phyloP scores from a whole-genome alignment of 768 basidiomycete species.

The Erythrobasidium yunnanense region DNA sequence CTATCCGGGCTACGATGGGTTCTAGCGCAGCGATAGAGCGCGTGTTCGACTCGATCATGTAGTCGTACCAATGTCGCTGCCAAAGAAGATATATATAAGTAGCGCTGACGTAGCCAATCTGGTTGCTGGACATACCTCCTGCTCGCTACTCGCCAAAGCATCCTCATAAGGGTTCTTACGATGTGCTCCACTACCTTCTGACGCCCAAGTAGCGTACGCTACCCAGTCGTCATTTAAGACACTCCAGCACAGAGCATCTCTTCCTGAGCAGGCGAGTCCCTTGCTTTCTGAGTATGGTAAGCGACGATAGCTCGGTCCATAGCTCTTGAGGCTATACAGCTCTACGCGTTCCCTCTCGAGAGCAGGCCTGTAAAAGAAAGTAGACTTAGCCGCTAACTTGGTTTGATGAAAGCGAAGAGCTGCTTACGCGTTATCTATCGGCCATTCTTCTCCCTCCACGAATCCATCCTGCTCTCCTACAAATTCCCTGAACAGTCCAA shows the following conservation, averaged over 20 bases:
- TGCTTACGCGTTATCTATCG: slow-evolving; percentile 52
- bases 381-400: neutral
- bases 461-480: slow-evolving; percentile 47
- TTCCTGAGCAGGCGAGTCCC: slow-evolving; percentile 79
- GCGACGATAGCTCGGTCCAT: slow-evolving; percentile 86
- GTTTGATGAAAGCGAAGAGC: slow-evolving; percentile 41
- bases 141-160: slow-evolving; percentile 87
- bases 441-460: slow-evolving; percentile 40
- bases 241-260: slow-evolving; percentile 85
- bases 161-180: slow-evolving; percentile 97
- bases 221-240: slow-evolving; percentile 97
- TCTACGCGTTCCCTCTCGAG: slow-evolving; percentile 59
- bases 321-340: slow-evolving; percentile 44
- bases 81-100: neutral
- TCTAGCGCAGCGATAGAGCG: slow-evolving; percentile 84
- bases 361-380: slow-evolving; percentile 47
- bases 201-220: slow-evolving; percentile 91
- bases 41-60: slow-evolving; percentile 76
- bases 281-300: slow-evolving; percentile 71
- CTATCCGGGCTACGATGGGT: slow-evolving; percentile 68
- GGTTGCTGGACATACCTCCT: slow-evolving; percentile 48
- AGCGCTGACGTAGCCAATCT: neutral
- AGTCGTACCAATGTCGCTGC: slow-evolving; percentile 85
- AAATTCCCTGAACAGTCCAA: slow-evolving; percentile 68
- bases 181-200: slow-evolving; percentile 76